phyloP scores from a whole-genome alignment of 2,329 filamentous ascomycete genomes.

The Thielaviopsis populi region DNA sequence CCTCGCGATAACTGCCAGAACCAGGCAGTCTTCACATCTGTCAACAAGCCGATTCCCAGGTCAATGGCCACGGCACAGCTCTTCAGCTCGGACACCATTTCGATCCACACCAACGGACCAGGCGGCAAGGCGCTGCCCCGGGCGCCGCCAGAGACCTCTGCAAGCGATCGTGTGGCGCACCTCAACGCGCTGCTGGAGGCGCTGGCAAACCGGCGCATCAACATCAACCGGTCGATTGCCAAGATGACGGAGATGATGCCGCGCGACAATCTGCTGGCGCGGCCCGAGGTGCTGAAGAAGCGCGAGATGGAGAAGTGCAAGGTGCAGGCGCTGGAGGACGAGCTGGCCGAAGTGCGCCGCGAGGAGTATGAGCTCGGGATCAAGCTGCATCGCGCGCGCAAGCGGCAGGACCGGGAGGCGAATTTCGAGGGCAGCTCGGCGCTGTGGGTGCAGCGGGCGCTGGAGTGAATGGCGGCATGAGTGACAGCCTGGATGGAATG shows the following conservation, averaged over 20 bases:
- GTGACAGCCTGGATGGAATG: neutral
- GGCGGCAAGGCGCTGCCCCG: slow-evolving; percentile 44
- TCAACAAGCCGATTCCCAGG: slow-evolving; percentile 9
- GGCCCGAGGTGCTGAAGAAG: slow-evolving; percentile 44
- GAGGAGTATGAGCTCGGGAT: slow-evolving; percentile 69
- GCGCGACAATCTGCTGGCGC: slow-evolving; percentile 51
- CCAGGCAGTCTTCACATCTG: neutral
- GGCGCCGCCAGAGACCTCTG: slow-evolving; percentile 43
- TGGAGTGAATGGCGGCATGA: no score
- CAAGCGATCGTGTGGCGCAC: slow-evolving; percentile 48
- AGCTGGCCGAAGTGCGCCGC: slow-evolving; percentile 57
- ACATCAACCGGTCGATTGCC: slow-evolving; percentile 56
- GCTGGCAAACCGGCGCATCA: slow-evolving; percentile 51
- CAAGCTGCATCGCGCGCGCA: slow-evolving; percentile 58
- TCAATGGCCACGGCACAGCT: slow-evolving; percentile 5
- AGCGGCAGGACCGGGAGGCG: slow-evolving; percentile 53
- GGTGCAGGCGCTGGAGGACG: slow-evolving; percentile 47
- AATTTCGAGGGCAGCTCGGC: slow-evolving; percentile 46
- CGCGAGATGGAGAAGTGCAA: slow-evolving; percentile 46
- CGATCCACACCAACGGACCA: slow-evolving; percentile 11
- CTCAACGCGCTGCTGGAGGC: slow-evolving; percentile 51
- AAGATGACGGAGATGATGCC: slow-evolving; percentile 70
- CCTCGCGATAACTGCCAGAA: neutral
- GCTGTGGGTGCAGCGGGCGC: slow-evolving; percentile 63
- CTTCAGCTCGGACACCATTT: slow-evolving; percentile 17